Evolutionary conservation across 1,284 basidiomycete species (phyloP).

Genomic region (Earliella scabrosa): DNA sequence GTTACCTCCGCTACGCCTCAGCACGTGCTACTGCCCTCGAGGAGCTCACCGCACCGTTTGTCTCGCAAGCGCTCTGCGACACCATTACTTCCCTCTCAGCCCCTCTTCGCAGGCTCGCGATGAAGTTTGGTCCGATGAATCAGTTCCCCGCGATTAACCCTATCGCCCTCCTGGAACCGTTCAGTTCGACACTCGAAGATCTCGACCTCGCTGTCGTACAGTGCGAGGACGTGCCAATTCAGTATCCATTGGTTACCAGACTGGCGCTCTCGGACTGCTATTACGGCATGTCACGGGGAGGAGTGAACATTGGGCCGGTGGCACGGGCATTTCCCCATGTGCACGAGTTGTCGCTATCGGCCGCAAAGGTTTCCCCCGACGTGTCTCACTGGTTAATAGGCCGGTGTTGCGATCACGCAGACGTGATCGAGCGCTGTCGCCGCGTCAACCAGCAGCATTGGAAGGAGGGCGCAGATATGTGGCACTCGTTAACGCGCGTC

Average conservation of each 20-base stretch:
- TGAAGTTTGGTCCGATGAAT: slow-evolving; percentile 5
- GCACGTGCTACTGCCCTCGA: neutral
- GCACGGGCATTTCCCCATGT: slow-evolving; percentile 9
- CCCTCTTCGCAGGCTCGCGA: slow-evolving; percentile 2
- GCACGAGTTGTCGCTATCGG: slow-evolving; percentile 3
- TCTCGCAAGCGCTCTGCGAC: slow-evolving; percentile 8
- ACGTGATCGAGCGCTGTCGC: slow-evolving; percentile 14
- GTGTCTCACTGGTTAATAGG: slow-evolving; percentile 11
- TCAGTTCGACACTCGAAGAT: slow-evolving; percentile 8
- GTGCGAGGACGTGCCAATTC: neutral
- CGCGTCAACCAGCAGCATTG: slow-evolving; percentile 6
- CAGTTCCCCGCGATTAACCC: slow-evolving; percentile 2
- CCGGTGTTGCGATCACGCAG: slow-evolving; percentile 10
- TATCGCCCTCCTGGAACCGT: slow-evolving; percentile 9
- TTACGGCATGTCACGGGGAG: slow-evolving; percentile 6
- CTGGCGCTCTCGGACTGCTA: slow-evolving; percentile 13
- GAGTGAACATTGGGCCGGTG: slow-evolving; percentile 10
- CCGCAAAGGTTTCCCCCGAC: slow-evolving; percentile 8
- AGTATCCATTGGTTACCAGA: slow-evolving; percentile 1
- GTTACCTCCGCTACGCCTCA: neutral
- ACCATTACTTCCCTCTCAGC: slow-evolving; percentile 2
- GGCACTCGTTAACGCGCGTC: slow-evolving; percentile 3
- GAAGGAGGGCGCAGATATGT: neutral
- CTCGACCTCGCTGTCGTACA: slow-evolving; percentile 10
- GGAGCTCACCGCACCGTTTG: slow-evolving; percentile 4